phyloP scores from a whole-genome alignment of 495 filamentous ascomycete genomes.

The Penicillium robsamsonii region DNA sequence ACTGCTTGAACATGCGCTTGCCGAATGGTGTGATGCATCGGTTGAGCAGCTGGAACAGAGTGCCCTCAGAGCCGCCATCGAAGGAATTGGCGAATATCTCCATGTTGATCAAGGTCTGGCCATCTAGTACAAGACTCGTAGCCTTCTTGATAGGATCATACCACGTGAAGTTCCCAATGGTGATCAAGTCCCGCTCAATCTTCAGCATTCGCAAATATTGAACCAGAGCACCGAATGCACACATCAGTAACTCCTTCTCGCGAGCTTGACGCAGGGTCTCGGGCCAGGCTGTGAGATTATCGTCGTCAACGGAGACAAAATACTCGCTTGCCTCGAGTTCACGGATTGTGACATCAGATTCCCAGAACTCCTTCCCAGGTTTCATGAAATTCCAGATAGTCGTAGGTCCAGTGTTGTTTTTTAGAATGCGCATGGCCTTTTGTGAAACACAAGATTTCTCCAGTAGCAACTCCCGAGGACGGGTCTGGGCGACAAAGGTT shows the following conservation, averaged over 20 bases:
- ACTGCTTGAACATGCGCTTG: constrained; percentile 94
- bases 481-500: constrained; percentile 91
- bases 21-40: constrained; percentile 95
- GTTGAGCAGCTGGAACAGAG: constrained; percentile 86
- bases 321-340: constrained; percentile 83
- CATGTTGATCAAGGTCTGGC: constrained; percentile 94
- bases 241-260: constrained; percentile 84
- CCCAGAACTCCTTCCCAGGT: constrained; percentile 87
- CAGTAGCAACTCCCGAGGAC: constrained; percentile 83
- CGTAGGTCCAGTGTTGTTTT: constrained; percentile 89
- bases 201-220: constrained; percentile 87
- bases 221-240: constrained; percentile 84
- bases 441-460: constrained; percentile 85
- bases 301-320: constrained; percentile 63
- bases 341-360: constrained; percentile 72
- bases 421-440: constrained; percentile 87
- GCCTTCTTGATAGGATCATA: constrained; percentile 95
- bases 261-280: constrained; percentile 66
- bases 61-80: constrained; percentile 81
- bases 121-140: constrained; percentile 89
- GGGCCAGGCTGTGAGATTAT: constrained; percentile 75
- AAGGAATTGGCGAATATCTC: constrained; percentile 95
- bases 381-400: constrained; percentile 96
- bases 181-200: constrained; percentile 83
- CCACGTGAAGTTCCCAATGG: constrained; percentile 85